Base-by-base conservation (phyloP, 805 yeast species). In the Saturnispora gosingensis region DNA sequence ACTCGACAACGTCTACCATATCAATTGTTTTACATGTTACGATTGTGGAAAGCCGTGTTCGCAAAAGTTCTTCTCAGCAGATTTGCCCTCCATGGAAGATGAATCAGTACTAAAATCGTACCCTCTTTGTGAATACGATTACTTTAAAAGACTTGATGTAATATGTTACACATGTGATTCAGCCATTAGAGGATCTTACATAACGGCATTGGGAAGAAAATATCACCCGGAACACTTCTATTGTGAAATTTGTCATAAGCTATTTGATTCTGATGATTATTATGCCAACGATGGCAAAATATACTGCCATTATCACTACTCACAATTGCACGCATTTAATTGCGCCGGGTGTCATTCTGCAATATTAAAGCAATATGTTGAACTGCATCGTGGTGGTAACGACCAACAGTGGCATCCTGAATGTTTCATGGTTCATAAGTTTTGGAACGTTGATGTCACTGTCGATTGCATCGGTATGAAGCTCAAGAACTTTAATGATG, bases 381-480 rank as follows among this genome's bases (percentile, higher is more conserved):
- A 91, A 66, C 81, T 91, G 44, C 87, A 81, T 54, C 76, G 93
- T 58, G 96, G 97, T 48, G 97, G 97, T 22, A 77, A 83, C 58
- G 84, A 86, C 53, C 96, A 90, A 66, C 95, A 88, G 64, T 93
- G 99, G 99, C 99, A 93, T 68, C 98, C 97, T 1, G 98, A 95
- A 65, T 93, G 99, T 72, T 93, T 89, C 64, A 95, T 95, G 89
- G 95, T 93, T 46, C 90, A 86, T 71, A 90, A 90, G 67, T 90
- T 88, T 62, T 93, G 99, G 99, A 89, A 88, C 63, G 95, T 90
- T 20, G 77, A 82, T 52, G 72, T 93, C 22, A 76, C 84, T 1
- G 75, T 85, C 0, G 82, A 77, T 48, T 71, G 78, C 8, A 75
- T 84, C 27, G 90, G 72, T 38, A 68, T 58, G n/a, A 52, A 54